Percentiles rank a stretch among this genome's conserved stretches.
phyloP scores from a whole-genome alignment of 106 monocot species.

The Dactylorhiza incarnata region DNA sequence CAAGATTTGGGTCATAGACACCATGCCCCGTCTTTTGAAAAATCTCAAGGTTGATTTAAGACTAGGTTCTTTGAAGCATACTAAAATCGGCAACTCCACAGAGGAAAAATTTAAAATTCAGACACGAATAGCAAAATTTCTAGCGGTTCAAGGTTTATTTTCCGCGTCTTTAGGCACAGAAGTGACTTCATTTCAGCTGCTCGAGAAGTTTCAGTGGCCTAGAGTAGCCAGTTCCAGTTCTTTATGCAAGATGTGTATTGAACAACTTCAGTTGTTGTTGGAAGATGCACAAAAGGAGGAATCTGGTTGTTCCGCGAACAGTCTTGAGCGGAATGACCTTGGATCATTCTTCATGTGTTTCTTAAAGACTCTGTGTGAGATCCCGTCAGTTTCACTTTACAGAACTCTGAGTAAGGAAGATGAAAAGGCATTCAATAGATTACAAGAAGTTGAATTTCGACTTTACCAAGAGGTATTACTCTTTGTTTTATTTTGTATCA shows the following conservation, averaged over 20 bases:
- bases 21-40: conserved; percentile 73
- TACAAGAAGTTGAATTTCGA: conserved; percentile 46
- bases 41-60: conserved; percentile 44
- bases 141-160: conserved; percentile 90
- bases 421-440: conserved; percentile 69
- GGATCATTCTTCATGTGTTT: conserved; percentile 77
- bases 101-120: conserved; percentile 69
- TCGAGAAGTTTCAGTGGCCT: conserved; percentile 97
- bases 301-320: conserved; percentile 13
- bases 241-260: conserved; percentile 65
- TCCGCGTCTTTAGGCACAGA: conserved; percentile 92
- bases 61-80: conserved; percentile 20
- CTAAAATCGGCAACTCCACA: conserved; percentile 22
- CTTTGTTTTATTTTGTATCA: neutral
- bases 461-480: conserved; percentile 66
- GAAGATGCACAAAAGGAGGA: conserved; percentile 88
- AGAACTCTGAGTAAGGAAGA: conserved; percentile 63
- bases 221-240: conserved; percentile 63
- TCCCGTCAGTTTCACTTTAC: conserved; percentile 89
- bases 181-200: conserved; percentile 92
- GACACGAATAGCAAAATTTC: conserved; percentile 79
- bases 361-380: conserved; percentile 60
- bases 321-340: conserved; percentile 55
- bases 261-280: conserved; percentile 71
- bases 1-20: conserved; percentile 75